These are phyloP conservation scores for Komagataella ulmi DNA, from an alignment of 805 yeast genomes.

Conservation along the genomic window DNA sequence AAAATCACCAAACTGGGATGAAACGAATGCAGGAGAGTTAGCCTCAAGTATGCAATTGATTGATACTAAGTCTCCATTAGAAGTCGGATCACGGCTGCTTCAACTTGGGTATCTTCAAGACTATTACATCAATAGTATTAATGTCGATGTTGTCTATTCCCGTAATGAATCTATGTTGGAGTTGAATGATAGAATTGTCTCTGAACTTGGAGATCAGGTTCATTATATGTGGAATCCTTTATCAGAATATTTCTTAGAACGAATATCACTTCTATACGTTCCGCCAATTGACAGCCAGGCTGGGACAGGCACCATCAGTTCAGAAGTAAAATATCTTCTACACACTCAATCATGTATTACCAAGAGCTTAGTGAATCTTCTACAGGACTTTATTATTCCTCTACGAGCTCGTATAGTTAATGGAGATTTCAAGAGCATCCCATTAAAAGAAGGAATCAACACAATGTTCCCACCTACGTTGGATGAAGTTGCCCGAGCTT, in stretches of 20 bases:
- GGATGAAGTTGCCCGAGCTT: conserved; percentile 84
- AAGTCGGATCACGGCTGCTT: conserved; percentile 44
- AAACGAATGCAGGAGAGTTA: conserved; percentile 69
- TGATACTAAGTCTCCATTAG: conserved; percentile 35
- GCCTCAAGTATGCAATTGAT: conserved; percentile 55
- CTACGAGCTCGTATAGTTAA: conserved; percentile 57
- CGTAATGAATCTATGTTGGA: conserved; percentile 32
- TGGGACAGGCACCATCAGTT: conserved; percentile 23
- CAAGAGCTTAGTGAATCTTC: conserved; percentile 52
- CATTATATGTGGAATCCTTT: conserved; percentile 86
- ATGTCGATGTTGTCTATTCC: conserved; percentile 67
- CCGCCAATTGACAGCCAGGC: conserved; percentile 24
- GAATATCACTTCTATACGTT: conserved; percentile 55
- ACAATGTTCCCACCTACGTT: conserved; percentile 87
- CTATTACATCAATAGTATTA: conserved; percentile 29
- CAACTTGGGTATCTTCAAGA: conserved; percentile 42
- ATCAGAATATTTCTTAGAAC: conserved; percentile 85
- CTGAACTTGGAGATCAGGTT: conserved; percentile 67
- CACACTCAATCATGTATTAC: conserved; percentile 67
- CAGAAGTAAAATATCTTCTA: conserved; percentile 55
- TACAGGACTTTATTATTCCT: conserved; percentile 72
- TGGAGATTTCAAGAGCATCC: conserved; percentile 34
- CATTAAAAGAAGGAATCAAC: conserved; percentile 51
- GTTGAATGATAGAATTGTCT: conserved; percentile 65
- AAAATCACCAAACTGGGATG: conserved; percentile 45